These are phyloP conservation scores for Plasmodium inui DNA, from an alignment of 169 alveolate genomes.

Conservation along the genomic window DNA sequence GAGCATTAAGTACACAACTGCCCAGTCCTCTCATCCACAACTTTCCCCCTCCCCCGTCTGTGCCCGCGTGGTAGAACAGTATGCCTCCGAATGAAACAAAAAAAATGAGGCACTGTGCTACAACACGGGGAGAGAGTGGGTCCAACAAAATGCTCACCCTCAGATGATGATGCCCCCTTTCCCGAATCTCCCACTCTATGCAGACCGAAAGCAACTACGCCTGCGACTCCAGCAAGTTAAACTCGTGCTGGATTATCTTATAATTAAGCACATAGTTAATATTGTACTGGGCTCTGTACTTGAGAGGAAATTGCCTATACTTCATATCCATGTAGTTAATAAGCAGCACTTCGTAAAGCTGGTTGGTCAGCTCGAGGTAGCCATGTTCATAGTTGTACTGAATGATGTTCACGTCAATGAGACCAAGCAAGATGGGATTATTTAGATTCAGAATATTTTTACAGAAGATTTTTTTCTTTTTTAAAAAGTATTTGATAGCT, in stretches of 20 bases:
- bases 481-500: slow-evolving; percentile 41
- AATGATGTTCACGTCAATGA: slow-evolving; percentile 58
- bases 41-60: too few species aligned
- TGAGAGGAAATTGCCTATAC: slow-evolving; percentile 42
- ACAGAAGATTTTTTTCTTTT: slow-evolving; percentile 54
- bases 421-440: slow-evolving; percentile 44
- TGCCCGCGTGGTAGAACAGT: too few species aligned
- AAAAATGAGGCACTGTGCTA: too few species aligned
- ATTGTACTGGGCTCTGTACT: slow-evolving; percentile 75
- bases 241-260: slow-evolving; percentile 76
- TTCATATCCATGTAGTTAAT: slow-evolving; percentile 40
- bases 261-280: slow-evolving; percentile 82
- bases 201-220: not conserved
- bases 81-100: too few species aligned
- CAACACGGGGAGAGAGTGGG: not conserved
- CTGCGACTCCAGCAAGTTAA: slow-evolving; percentile 56
- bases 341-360: slow-evolving; percentile 27
- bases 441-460: slow-evolving; percentile 36
- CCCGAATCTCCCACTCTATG: not conserved
- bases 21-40: too few species aligned
- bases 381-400: slow-evolving; percentile 37
- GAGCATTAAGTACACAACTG: too few species aligned
- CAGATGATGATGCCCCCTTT: not conserved
- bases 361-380: slow-evolving; percentile 35
- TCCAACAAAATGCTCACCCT: not conserved